Base-by-base conservation (phyloP, 2,329 filamentous ascomycete genomes). In the Xylaria polymorpha region DNA sequence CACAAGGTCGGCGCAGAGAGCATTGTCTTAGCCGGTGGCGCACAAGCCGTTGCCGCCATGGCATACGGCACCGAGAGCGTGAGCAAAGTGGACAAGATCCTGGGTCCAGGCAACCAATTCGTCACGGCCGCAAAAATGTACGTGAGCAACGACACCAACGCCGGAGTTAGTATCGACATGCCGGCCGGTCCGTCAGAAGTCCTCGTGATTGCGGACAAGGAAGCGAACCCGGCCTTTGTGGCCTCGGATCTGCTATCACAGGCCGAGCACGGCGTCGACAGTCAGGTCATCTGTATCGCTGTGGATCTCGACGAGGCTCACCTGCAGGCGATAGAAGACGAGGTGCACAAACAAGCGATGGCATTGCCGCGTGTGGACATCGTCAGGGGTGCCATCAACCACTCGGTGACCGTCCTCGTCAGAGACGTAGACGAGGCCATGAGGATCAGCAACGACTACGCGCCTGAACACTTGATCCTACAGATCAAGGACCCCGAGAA, bases 111-210 rank as follows among this genome's bases (percentile, higher is more conserved):
- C 43, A 99, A 99, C 82, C 96, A 98, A 81, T 99, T 98, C 78
- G 96, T 99, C 48, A 99, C 96, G 0, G 96, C 96, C 0, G 96
- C 93, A 61, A 99, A 99, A 88, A 99, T 99, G 96, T 87, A 94
- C 75, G 96, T 99, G 51, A 93, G 92, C 81, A 99, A 99, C 81
- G 96, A 99, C 79, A 98, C 96, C 53, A 97, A 94, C 69, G 96
- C 96, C 14, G 92, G 93, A 25, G 94, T 98, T 48, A 91, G 94
- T 81, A 99, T 99, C 76, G 96, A 99, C 79, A 99, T 99, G 96
- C 96, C 96, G 12, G 96, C 96, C 43, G 96, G 96, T 0, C 96
- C 96, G 0, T 97, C 94, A 43, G 96, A 99, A 80, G 94, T 99
- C 3, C 88, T 99, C n/a, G 96, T 99, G 66, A 87, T 99, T 61